phyloP scores from a whole-genome alignment of 768 basidiomycete genomes.

The Pleurotus pulmonarius region DNA sequence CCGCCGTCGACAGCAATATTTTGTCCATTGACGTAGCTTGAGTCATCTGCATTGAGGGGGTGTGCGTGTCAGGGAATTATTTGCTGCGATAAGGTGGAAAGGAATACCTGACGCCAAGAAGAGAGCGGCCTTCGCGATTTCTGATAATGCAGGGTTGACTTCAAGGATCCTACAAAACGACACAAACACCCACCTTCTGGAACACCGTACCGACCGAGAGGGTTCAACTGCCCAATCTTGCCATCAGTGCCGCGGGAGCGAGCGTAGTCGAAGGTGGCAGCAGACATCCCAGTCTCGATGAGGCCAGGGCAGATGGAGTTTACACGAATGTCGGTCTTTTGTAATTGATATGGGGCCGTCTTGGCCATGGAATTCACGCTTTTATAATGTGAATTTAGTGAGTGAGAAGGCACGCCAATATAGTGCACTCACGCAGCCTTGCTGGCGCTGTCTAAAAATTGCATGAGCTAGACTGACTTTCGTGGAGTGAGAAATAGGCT shows the following conservation, averaged over 20 bases:
- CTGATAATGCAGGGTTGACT: conserved; percentile 31
- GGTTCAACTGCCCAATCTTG: conserved; percentile 84
- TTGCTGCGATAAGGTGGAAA: neutral
- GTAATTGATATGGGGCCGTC: conserved; percentile 75
- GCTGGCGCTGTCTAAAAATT: conserved; percentile 72
- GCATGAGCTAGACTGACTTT: conserved; percentile 7
- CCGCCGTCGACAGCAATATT: conserved; percentile 87
- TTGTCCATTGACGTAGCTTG: conserved; percentile 91
- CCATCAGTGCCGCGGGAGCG: conserved; percentile 65
- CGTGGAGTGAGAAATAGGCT: conserved; percentile 21
- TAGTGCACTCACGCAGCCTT: conserved; percentile 76
- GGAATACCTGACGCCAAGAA: conserved; percentile 80
- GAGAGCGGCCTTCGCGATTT: conserved; percentile 82
- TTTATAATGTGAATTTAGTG: conserved; percentile 1
- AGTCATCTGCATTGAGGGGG: conserved; percentile 54
- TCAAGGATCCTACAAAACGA: conserved; percentile 3
- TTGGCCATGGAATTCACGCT: conserved; percentile 89
- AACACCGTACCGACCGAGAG: conserved; percentile 78
- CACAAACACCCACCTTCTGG: conserved; percentile 55
- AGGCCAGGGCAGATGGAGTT: conserved; percentile 90
- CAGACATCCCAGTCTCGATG: conserved; percentile 93
- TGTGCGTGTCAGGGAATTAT: neutral
- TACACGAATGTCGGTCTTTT: conserved; percentile 80
- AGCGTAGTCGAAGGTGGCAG: conserved; percentile 70
- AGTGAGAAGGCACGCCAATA: neutral